Conservation (phyloP, 345 rosid species). For the Bruguiera sexangula region DNA sequence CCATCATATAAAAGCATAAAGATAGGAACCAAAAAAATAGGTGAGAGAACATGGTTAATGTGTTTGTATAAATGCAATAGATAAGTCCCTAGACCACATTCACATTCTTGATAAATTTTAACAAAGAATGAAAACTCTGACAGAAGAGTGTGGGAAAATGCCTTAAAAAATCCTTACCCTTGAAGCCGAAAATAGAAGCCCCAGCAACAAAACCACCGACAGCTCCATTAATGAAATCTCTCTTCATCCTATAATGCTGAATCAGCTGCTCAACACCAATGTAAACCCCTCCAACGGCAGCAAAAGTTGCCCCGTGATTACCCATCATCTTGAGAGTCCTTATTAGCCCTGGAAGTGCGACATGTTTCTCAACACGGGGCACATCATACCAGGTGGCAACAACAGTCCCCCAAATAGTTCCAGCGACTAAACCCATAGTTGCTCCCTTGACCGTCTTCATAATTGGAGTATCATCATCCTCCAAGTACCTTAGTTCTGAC, state of each 20-base stretch:
- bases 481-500: constrained; percentile 75
- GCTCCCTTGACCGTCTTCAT: constrained; percentile 88
- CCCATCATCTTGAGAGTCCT: constrained; percentile 98
- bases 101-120: neutral
- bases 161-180: constrained; percentile 44
- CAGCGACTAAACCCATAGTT: constrained; percentile 69
- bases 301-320: constrained; percentile 78
- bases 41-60: too few species aligned
- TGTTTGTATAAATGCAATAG: too few species aligned
- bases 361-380: constrained; percentile 93
- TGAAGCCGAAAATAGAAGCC: constrained; percentile 76
- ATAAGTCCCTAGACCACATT: too few species aligned
- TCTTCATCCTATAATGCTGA: constrained; percentile 66
- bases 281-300: constrained; percentile 95
- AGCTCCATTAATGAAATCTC: constrained; percentile 89
- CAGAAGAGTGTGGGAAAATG: neutral
- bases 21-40: too few species aligned
- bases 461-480: constrained; percentile 67
- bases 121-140: neutral
- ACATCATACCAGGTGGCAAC: constrained; percentile 94
- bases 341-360: constrained; percentile 85
- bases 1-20: too few species aligned
- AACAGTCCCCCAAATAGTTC: constrained; percentile 83
- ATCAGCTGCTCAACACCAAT: constrained; percentile 95
- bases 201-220: constrained; percentile 95